Conservation (phyloP, 73 alveolate genomes). For the Effrenium voratum region DNA sequence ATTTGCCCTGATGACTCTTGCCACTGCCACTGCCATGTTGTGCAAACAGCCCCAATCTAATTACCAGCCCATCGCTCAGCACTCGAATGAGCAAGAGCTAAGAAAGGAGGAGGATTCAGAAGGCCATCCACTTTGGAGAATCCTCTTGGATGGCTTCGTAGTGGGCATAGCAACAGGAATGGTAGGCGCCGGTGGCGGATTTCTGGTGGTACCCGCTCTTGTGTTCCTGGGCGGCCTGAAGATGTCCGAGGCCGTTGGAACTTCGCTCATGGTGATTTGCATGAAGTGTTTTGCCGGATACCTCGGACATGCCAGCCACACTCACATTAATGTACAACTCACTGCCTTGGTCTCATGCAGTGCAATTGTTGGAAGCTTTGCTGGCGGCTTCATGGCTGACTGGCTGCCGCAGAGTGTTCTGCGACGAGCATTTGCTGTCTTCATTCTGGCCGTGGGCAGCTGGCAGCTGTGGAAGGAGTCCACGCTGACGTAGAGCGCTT, state of each 20-base stretch:
- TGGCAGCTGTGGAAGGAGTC: conserved; percentile 91
- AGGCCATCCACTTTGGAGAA: conserved; percentile 44
- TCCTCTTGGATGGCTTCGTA: conserved; percentile 53
- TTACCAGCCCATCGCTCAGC: conserved; percentile 47
- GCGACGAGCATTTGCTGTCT: conserved; percentile 70
- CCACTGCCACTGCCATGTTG: conserved; percentile 54
- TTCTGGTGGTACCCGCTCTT: conserved; percentile 77
- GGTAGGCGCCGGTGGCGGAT: conserved; percentile 90
- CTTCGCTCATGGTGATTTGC: conserved; percentile 60
- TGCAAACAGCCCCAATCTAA: background rate
- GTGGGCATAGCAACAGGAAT: conserved; percentile 78
- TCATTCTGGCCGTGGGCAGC: conserved; percentile 65
- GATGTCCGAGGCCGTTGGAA: conserved; percentile 73
- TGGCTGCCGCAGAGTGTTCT: conserved; percentile 29
- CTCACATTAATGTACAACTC: conserved; percentile 21
- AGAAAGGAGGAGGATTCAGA: background rate
- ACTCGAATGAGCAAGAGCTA: conserved; percentile 44
- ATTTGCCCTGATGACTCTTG: conserved; percentile 40
- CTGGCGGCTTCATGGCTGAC: conserved; percentile 60
- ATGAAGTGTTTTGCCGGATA: conserved; percentile 73
- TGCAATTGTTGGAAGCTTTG: conserved; percentile 71
- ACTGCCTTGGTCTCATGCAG: conserved; percentile 61
- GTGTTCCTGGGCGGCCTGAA: conserved; percentile 54
- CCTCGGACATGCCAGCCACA: conserved; percentile 74
- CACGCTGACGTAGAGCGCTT: background rate